These are phyloP conservation scores for Daedalea quercina DNA, from an alignment of 768 basidiomycete species.

Conservation along the genomic window DNA sequence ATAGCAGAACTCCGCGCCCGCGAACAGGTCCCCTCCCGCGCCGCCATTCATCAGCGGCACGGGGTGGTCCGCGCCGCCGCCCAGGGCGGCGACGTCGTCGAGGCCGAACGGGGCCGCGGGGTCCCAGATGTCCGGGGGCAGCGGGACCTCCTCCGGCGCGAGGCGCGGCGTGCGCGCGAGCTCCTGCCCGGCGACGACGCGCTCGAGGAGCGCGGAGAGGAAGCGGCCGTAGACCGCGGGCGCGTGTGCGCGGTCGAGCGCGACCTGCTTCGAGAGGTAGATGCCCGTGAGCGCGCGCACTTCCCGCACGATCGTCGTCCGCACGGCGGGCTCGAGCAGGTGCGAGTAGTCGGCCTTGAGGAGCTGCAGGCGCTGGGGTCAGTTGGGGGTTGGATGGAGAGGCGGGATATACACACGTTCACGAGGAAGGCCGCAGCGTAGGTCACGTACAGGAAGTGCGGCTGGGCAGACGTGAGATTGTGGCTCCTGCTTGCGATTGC, in stretches of 20 bases:
- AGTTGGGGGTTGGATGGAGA: background rate
- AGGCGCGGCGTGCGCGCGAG: background rate
- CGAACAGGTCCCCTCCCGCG: too few relatives aligned
- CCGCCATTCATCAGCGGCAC: too few relatives aligned
- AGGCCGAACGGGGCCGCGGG: too few relatives aligned
- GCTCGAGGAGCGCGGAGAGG: background rate
- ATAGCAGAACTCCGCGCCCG: too few relatives aligned
- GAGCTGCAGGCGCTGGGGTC: background rate
- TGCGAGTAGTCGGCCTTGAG: background rate
- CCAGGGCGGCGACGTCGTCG: too few relatives aligned
- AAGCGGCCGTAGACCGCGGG: background rate
- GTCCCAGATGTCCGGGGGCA: too few relatives aligned
- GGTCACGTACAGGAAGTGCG: background rate
- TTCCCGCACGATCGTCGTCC: background rate
- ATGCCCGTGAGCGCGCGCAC: background rate
- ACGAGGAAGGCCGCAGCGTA: conserved; percentile 1
- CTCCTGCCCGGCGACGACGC: background rate
- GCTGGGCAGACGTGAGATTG: background rate
- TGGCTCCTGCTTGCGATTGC: background rate
- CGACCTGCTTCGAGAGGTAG: background rate
- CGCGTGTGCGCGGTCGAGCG: background rate
- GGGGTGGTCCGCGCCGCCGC: too few relatives aligned
- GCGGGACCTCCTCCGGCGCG: too few relatives aligned
- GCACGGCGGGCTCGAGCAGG: background rate
- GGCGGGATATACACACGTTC: background rate